Base-by-base conservation (phyloP, 2,329 filamentous ascomycete species). In the Hymenoscyphus fructigenus region DNA sequence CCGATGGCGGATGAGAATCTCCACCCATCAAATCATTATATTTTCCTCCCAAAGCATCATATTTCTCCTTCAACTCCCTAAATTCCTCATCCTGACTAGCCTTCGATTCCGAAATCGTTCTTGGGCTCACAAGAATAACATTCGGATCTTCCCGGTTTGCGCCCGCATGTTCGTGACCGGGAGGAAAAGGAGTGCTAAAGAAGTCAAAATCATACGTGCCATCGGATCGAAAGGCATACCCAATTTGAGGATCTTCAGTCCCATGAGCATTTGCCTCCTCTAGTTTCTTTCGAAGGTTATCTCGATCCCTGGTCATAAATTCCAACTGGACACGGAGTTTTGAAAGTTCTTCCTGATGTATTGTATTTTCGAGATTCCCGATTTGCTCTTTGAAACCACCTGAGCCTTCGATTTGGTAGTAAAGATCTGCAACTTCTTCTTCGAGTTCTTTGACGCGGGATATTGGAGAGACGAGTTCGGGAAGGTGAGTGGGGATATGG, bases 171-270 rank as follows among this genome's bases (percentile, higher is more conserved):
- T 15, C 36, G 47, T 23, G 20, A 14, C 26, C 47, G 20, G 47
- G 7, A 53, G 47, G 20, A 12, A 53, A 14, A 14, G 47, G 47
- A 26, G 47, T 53, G 20, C 47, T 53, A 26, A 53, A 53, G 47
- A 53, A 28, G 47, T 53, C 47, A 53, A 53, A 53, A 53, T 53
- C 47, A 53, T 53, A 53, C 47, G 47, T 53, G 20, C 47, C 47
- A 26, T 26, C 47, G 9, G 47, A 53, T 23, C 47, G 47, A 23
- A 53, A 14, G 23, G 47, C 47, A 23, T 53, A 53, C 47, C 47
- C 47, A 26, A 53, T 53, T 53, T 53, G 47, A 53, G 20, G 20
- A 53, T 23, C 23, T 26, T 53, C 47, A 28, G 47, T 23, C 47
- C 23, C 47, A 26, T 53, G 10, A 14, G 20, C 47, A 26, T 53